Conservation (phyloP, 2,329 filamentous ascomycete species). For the Knufia fluminis region DNA sequence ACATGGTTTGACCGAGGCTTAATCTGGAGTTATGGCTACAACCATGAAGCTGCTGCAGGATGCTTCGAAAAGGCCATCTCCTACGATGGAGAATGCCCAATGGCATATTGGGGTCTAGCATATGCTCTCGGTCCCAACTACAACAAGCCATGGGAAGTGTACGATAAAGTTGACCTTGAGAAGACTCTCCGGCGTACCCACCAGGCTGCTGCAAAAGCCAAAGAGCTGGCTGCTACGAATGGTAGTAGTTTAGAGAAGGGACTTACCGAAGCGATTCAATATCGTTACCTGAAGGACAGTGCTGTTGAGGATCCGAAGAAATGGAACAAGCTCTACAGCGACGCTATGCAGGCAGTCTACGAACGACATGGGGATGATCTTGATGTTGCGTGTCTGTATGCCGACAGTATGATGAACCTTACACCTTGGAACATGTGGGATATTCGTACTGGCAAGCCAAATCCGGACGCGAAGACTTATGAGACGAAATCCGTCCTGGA, state of each 20-base stretch:
- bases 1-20: conserved; percentile 32
- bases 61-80: conserved; percentile 31
- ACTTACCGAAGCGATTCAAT: conserved; percentile 53
- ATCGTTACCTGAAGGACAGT: conserved; percentile 50
- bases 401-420: conserved; percentile 57
- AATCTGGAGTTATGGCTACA: conserved; percentile 33
- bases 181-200: conserved; percentile 18
- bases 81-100: conserved; percentile 29
- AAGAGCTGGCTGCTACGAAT: conserved; percentile 27
- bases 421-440: conserved; percentile 60
- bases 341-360: conserved; percentile 52
- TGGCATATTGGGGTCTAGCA: conserved; percentile 39
- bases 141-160: conserved; percentile 68
- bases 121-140: conserved; percentile 68
- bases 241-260: conserved; percentile 48
- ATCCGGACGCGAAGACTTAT: conserved; percentile 45
- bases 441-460: conserved; percentile 48
- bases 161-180: conserved; percentile 53
- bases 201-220: conserved; percentile 30
- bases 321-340: conserved; percentile 53
- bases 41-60: conserved; percentile 31
- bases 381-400: conserved; percentile 55
- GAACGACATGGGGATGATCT: conserved; percentile 45
- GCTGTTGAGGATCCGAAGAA: conserved; percentile 41
- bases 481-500: conserved; percentile 54